These are phyloP conservation scores for Mortierella hygrophila DNA, from an alignment of 192 early-diverging fungal genomes.

Conservation along the genomic window DNA sequence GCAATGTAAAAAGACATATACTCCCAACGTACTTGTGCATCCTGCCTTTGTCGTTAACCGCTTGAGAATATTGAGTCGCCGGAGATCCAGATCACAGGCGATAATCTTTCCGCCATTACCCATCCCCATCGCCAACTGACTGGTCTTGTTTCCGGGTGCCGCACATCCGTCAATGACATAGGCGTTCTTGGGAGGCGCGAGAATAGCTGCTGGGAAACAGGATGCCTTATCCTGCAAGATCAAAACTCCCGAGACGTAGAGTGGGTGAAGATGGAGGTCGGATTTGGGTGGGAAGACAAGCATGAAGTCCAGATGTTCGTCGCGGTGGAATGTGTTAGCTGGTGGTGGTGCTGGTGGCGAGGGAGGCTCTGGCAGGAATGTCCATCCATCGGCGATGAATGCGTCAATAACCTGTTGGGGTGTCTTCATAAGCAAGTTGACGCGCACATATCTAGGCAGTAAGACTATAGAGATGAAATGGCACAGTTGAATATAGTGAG, in stretches of 20 bases:
- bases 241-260: conserved; percentile 81
- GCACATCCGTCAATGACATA: conserved; percentile 95
- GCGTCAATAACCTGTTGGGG: conserved; percentile 75
- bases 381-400: conserved; percentile 37
- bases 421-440: conserved; percentile 85
- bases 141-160: conserved; percentile 98
- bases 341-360: conserved; percentile 34
- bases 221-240: conserved; percentile 97
- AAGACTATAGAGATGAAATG: conserved; percentile 53
- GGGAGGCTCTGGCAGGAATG: conserved; percentile 20
- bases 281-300: conserved; percentile 88
- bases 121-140: conserved; percentile 92
- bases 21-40: conserved; percentile 74
- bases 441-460: conserved; percentile 88
- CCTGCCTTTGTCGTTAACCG: conserved; percentile 82
- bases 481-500: background rate
- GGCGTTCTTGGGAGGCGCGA: conserved; percentile 67
- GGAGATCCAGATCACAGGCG: conserved; percentile 91
- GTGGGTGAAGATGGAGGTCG: conserved; percentile 88
- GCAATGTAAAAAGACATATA: background rate
- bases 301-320: conserved; percentile 85
- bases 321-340: conserved; percentile 64
- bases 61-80: conserved; percentile 79
- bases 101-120: conserved; percentile 86
- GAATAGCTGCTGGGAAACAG: conserved; percentile 92